Evolutionary conservation across 208 protist species (phyloP).

Genomic region (Wallacemonas rigidus): DNA sequence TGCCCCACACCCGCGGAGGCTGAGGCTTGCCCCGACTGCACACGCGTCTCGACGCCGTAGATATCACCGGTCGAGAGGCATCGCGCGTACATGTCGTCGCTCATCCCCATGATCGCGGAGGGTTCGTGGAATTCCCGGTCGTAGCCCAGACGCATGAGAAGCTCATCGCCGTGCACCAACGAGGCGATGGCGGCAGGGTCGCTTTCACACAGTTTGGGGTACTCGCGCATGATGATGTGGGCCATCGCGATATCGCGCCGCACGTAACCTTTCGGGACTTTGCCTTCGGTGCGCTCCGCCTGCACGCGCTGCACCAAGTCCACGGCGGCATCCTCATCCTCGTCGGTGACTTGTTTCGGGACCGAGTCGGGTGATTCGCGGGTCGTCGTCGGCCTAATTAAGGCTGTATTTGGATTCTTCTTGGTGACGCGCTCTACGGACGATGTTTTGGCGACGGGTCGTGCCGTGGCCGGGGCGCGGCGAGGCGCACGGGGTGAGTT

Average conservation of each 20-base stretch:
- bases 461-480: conserved; percentile 7
- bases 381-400: not conserved
- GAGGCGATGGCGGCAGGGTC: conserved; percentile 30
- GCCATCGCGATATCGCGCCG: conserved; percentile 32
- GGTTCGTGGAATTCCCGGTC: conserved; percentile 25
- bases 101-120: conserved; percentile 37
- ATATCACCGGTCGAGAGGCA: conserved; percentile 37
- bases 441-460: not conserved
- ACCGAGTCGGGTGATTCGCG: conserved; percentile 7
- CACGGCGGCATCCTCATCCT: not conserved
- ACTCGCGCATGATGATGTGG: conserved; percentile 48
- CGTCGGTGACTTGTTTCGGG: not conserved
- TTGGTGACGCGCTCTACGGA: conserved; percentile 19
- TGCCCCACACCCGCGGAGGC: conserved; percentile 13
- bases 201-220: conserved; percentile 33
- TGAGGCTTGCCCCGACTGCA: not conserved
- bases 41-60: conserved; percentile 32
- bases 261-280: conserved; percentile 27
- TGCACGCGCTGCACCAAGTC: conserved; percentile 16
- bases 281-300: conserved; percentile 18
- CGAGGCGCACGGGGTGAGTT: conserved; percentile 9
- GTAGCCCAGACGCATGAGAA: conserved; percentile 22
- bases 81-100: conserved; percentile 30
- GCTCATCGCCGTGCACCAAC: conserved; percentile 27
- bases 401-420: conserved; percentile 19